Percentiles rank a stretch among this genome's conserved stretches.
Evolutionary conservation across 164 flowering plant genomes (phyloP).

Genomic region (Chimonanthus salicifolius): DNA sequence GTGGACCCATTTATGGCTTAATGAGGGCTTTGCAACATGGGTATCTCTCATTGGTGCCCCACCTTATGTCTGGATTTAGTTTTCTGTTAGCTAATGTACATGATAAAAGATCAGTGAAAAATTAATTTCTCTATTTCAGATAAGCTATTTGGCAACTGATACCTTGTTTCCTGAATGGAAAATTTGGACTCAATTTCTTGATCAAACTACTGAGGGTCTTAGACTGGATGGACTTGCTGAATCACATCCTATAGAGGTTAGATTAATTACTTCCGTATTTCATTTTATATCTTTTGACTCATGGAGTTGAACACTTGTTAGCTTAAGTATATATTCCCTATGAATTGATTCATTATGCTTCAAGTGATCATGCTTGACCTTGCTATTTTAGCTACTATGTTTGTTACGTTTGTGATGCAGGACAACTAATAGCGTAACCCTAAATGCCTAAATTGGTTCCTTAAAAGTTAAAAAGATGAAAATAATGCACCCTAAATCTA

Average conservation of each 20-base stretch:
- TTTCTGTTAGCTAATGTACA: not conserved
- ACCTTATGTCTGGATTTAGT: not conserved
- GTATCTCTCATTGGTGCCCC: constrained; percentile 29
- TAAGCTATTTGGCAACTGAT: constrained; percentile 90
- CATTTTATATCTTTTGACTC: not conserved
- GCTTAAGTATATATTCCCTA: not conserved
- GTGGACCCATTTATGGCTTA: constrained; percentile 99
- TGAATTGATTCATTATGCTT: not conserved
- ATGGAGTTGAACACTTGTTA: not conserved
- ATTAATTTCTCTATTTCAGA: constrained; percentile 33
- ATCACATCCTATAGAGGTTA: constrained; percentile 97
- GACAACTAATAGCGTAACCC: too few relatives aligned
- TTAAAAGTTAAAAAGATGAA: too few relatives aligned
- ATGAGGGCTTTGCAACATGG: constrained; percentile 99
- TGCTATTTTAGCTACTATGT: too few relatives aligned
- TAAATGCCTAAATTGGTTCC: too few relatives aligned
- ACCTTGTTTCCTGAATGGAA: constrained; percentile 93
- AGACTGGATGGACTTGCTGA: constrained; percentile 83
- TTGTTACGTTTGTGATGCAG: too few relatives aligned
- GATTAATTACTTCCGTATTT: not conserved
- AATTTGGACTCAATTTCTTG: constrained; percentile 97
- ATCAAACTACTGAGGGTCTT: constrained; percentile 76
- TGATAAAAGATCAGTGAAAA: not conserved
- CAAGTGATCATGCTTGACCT: not conserved
- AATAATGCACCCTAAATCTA: too few relatives aligned